A percentile compares a stretch with the other conserved stretches of the same genome.
These are phyloP conservation scores for Leccinum griseonigrum DNA, from an alignment of 1,284 basidiomycete species.

Conservation along the genomic window DNA sequence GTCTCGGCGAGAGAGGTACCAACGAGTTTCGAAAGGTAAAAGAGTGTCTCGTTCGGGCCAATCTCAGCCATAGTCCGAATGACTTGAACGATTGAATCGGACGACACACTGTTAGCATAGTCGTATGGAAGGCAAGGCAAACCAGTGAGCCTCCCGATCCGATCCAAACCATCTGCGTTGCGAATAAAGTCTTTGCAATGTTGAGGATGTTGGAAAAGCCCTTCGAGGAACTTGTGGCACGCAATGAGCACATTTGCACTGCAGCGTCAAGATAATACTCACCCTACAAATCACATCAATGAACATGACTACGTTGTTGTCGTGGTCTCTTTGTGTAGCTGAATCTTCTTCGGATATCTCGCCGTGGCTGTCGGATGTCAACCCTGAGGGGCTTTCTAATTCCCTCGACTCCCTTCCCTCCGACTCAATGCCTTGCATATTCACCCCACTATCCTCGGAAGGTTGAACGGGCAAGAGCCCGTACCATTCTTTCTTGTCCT, in stretches of 20 bases:
- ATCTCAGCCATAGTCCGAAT: constrained; percentile 89
- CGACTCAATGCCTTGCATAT: constrained; percentile 54
- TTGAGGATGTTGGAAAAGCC: constrained; percentile 87
- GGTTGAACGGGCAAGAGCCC: constrained; percentile 43
- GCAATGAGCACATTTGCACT: constrained; percentile 8
- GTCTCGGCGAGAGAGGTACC: constrained; percentile 71
- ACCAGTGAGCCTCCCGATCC: constrained; percentile 75
- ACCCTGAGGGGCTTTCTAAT: constrained; percentile 24
- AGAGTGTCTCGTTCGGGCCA: constrained; percentile 74
- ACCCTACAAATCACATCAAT: constrained; percentile 77
- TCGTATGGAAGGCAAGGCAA: constrained; percentile 90
- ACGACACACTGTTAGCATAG: constrained; percentile 80
- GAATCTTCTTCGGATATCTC: constrained; percentile 39
- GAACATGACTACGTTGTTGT: constrained; percentile 72
- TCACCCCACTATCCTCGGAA: constrained; percentile 37
- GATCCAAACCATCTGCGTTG: constrained; percentile 71
- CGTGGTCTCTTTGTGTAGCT: constrained; percentile 49
- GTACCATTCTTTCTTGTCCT: constrained; percentile 67
- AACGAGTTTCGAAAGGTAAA: constrained; percentile 72
- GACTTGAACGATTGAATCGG: constrained; percentile 84
- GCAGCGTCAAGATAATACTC: constrained; percentile 21
- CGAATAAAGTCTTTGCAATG: constrained; percentile 91
- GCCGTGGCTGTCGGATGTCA: constrained; percentile 28
- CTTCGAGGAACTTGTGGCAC: constrained; percentile 76
- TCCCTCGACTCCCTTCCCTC: constrained; percentile 17